Evolutionary conservation across 2,329 filamentous ascomycete species (phyloP).

Genomic region (Phialophora tarda): DNA sequence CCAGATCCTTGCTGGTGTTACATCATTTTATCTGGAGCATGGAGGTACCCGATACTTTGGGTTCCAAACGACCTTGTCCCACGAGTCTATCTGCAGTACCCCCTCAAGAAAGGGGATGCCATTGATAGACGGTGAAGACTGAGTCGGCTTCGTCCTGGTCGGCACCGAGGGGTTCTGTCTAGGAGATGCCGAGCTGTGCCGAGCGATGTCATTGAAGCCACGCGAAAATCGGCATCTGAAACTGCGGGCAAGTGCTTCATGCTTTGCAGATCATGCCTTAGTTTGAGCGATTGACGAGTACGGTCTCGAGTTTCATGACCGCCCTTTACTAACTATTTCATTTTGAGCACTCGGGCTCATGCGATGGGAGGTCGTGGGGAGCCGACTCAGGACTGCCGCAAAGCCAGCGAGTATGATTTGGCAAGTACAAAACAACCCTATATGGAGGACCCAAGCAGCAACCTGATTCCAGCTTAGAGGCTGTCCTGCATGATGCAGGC

Average conservation of each 20-base stretch:
- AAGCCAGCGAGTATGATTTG: not conserved
- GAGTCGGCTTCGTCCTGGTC: not conserved
- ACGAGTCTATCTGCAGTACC: not conserved
- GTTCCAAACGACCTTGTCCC: not conserved
- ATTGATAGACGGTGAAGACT: not conserved
- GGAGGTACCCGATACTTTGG: slow-evolving; percentile 14
- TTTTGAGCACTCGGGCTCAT: not conserved
- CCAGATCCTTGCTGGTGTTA: slow-evolving; percentile 20
- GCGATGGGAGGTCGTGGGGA: not conserved
- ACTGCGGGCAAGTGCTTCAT: slow-evolving; percentile 2
- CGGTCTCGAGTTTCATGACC: slow-evolving; percentile 12
- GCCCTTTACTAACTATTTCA: slow-evolving; percentile 1
- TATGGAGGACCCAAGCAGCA: not conserved
- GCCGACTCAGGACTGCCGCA: not conserved
- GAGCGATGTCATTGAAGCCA: slow-evolving; percentile 10
- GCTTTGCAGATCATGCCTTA: slow-evolving; percentile 15
- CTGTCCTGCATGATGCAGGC: slow-evolving; percentile 21
- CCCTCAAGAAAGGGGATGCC: too few relatives aligned
- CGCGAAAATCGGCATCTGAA: slow-evolving; percentile 5
- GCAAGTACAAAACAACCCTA: slow-evolving; percentile 5
- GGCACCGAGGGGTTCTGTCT: not conserved
- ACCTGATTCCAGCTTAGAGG: slow-evolving; percentile 6
- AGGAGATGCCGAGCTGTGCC: slow-evolving; percentile 1
- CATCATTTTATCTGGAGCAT: slow-evolving; percentile 12
- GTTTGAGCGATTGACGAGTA: slow-evolving; percentile 12